Conservation (phyloP, 2,329 filamentous ascomycete genomes). For the Cladophialophora bantiana region DNA sequence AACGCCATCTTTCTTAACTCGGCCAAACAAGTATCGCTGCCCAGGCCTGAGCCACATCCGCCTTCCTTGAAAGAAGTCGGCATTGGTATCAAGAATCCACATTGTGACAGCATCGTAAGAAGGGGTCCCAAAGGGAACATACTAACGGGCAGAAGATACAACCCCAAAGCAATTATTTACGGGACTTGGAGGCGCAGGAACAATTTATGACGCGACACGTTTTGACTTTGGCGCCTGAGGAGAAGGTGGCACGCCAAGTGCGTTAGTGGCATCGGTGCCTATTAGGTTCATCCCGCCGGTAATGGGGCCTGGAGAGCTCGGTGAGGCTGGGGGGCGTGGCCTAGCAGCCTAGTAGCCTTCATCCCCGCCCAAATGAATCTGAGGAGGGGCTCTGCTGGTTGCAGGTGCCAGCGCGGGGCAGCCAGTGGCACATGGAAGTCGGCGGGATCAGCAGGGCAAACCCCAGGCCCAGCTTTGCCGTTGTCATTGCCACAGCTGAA, state of each 20-base stretch:
- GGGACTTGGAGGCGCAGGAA: slow-evolving; percentile 5
- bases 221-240: not conserved
- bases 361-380: not conserved
- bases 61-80: slow-evolving; percentile 61
- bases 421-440: slow-evolving; percentile 11
- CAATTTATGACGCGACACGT: slow-evolving; percentile 28
- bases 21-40: slow-evolving; percentile 83
- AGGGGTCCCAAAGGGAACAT: not conserved
- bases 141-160: not conserved
- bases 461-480: slow-evolving; percentile 15
- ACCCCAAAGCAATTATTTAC: not conserved
- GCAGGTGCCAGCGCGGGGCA: slow-evolving; percentile 19
- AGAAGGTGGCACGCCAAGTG: not conserved
- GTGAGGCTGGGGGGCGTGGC: no score
- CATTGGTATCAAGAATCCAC: slow-evolving; percentile 68
- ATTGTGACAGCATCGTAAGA: slow-evolving; percentile 51
- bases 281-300: slow-evolving; percentile 28
- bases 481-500: slow-evolving; percentile 29
- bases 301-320: slow-evolving; percentile 1
- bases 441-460: slow-evolving; percentile 29
- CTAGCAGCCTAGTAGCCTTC: not conserved
- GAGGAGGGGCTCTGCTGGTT: slow-evolving; percentile 2
- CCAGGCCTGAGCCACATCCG: slow-evolving; percentile 86
- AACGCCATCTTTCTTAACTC: slow-evolving; percentile 71
- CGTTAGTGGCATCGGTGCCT: slow-evolving; percentile 32